phyloP scores from a whole-genome alignment of 1,284 basidiomycete genomes.

The Trametes polyzona region DNA sequence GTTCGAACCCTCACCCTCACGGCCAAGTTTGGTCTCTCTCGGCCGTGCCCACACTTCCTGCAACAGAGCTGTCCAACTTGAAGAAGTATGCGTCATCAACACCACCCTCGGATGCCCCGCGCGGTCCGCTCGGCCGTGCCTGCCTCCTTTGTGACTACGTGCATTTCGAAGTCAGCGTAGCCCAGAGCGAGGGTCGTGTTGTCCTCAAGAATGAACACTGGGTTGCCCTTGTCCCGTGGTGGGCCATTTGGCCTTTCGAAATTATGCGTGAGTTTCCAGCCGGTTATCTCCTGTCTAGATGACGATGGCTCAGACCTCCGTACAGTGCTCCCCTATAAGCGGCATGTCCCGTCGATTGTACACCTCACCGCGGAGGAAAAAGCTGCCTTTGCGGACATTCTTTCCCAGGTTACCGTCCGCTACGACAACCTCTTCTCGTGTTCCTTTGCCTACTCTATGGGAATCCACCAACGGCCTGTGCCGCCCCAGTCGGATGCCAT shows the following conservation, averaged over 20 bases:
- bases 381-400: constrained; percentile 63
- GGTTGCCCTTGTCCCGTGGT: constrained; percentile 91
- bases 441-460: constrained; percentile 98
- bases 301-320: background rate
- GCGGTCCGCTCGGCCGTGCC: constrained; percentile 61
- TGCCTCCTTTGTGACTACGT: constrained; percentile 90
- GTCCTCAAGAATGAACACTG: constrained; percentile 82
- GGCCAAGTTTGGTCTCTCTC: constrained; percentile 91
- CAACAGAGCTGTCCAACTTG: constrained; percentile 66
- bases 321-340: constrained; percentile 76
- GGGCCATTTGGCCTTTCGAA: constrained; percentile 97
- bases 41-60: constrained; percentile 72
- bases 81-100: constrained; percentile 54
- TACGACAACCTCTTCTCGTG: constrained; percentile 88
- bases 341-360: constrained; percentile 75
- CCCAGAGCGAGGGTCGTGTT: constrained; percentile 58
- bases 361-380: constrained; percentile 68
- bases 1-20: constrained; percentile 95
- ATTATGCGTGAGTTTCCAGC: constrained; percentile 64
- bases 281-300: background rate
- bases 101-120: constrained; percentile 50
- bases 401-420: constrained; percentile 69
- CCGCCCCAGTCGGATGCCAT: constrained; percentile 38
- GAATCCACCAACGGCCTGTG: constrained; percentile 82
- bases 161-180: constrained; percentile 62